phyloP scores from a whole-genome alignment of 495 filamentous ascomycete species.

The Hypomontagnella submonticulosa region DNA sequence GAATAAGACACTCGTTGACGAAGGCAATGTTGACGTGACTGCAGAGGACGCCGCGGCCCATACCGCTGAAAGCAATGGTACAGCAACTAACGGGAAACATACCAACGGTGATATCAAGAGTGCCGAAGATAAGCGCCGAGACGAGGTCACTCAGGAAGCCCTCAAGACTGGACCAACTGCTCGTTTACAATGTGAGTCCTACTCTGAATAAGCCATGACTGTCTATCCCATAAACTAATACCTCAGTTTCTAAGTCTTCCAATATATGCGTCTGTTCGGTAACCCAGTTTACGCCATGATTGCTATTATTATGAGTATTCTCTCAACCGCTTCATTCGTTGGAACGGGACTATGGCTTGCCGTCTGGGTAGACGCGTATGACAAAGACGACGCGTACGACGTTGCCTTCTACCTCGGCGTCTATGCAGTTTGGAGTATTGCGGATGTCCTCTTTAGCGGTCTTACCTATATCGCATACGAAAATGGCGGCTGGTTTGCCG shows the following conservation, averaged over 20 bases:
- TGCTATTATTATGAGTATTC: conserved; percentile 44
- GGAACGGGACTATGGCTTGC: conserved; percentile 55
- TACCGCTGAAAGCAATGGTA: conserved; percentile 24
- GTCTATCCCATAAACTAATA: conserved; percentile 16
- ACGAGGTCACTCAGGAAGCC: conserved; percentile 49
- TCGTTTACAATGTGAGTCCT: conserved; percentile 49
- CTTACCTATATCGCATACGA: conserved; percentile 50
- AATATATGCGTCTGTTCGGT: conserved; percentile 55
- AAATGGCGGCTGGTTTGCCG: conserved; percentile 58
- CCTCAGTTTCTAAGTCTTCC: conserved; percentile 41
- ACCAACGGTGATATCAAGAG: conserved; percentile 34
- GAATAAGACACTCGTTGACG: conserved; percentile 27
- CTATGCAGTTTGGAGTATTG: conserved; percentile 49
- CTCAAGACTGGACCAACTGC: conserved; percentile 48
- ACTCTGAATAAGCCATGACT: neutral
- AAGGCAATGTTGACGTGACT: conserved; percentile 38
- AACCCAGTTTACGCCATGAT: conserved; percentile 47
- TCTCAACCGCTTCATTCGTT: conserved; percentile 46
- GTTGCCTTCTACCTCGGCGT: conserved; percentile 53
- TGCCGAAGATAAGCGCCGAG: conserved; percentile 41
- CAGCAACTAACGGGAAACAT: conserved; percentile 24
- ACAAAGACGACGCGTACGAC: conserved; percentile 46
- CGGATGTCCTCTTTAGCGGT: conserved; percentile 48
- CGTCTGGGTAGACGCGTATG: conserved; percentile 64
- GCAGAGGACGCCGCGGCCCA: conserved; percentile 36